Evolutionary conservation across 1,139 yeast species (phyloP).

Genomic region (Lodderomyces pseudojiufengensis): DNA sequence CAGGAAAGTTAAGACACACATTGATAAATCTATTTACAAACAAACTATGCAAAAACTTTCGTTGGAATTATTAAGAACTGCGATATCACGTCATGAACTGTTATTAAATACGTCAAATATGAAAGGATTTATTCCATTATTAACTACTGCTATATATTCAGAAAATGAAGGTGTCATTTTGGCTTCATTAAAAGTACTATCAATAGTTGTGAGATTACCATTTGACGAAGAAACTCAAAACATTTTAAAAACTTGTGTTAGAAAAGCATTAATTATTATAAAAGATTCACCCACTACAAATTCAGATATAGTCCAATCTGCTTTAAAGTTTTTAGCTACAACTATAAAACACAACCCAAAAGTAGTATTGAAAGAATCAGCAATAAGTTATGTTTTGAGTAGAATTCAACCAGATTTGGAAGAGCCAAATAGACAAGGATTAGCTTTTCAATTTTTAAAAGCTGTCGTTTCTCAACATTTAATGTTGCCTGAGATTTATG

Average conservation of each 20-base stretch:
- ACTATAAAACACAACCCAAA: conserved; percentile 68
- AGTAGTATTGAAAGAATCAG: conserved; percentile 63
- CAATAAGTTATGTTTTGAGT: conserved; percentile 72
- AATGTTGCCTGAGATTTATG: conserved; percentile 85
- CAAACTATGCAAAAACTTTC: conserved; percentile 72
- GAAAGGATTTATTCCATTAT: conserved; percentile 70
- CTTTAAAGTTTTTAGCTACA: conserved; percentile 70
- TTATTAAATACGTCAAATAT: conserved; percentile 60
- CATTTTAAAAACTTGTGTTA: conserved; percentile 55
- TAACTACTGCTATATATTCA: conserved; percentile 60
- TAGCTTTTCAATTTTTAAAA: conserved; percentile 80
- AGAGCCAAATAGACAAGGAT: conserved; percentile 85
- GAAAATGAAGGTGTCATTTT: conserved; percentile 74
- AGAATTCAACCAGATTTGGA: conserved; percentile 83
- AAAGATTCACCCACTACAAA: conserved; percentile 77
- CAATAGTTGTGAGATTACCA: conserved; percentile 57
- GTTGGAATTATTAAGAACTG: conserved; percentile 71
- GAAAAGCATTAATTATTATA: conserved; percentile 62
- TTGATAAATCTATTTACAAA: conserved; percentile 40
- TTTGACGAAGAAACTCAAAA: conserved; percentile 55
- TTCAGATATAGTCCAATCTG: conserved; percentile 77
- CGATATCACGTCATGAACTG: conserved; percentile 56
- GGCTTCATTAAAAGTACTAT: conserved; percentile 63
- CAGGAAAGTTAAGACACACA: conserved; percentile 52
- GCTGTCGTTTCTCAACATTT: conserved; percentile 71